Conservation (phyloP, 192 early-diverging fungal species). For the Gaertneriomyces sp. region DNA sequence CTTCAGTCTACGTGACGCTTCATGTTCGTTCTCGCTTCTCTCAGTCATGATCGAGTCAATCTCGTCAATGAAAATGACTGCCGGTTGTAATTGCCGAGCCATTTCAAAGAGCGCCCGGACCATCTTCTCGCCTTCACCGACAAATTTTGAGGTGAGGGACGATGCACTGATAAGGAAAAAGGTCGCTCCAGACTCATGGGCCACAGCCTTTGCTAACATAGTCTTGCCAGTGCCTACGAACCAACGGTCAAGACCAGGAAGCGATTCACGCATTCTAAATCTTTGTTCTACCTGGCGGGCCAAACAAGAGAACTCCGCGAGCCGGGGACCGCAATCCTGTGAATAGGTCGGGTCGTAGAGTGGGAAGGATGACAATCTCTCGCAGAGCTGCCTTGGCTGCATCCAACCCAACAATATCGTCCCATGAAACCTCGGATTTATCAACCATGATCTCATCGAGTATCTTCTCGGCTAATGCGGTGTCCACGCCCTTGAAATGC, state of each 20-base stretch:
- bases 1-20: conserved; percentile 52
- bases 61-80: conserved; percentile 58
- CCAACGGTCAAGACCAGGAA: neutral
- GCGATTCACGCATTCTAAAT: neutral
- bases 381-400: conserved; percentile 47
- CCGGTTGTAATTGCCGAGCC: conserved; percentile 49
- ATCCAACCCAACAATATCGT: conserved; percentile 52
- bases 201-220: conserved; percentile 57
- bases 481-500: conserved; percentile 30
- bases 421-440: conserved; percentile 43
- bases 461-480: conserved; percentile 43
- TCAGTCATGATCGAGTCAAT: conserved; percentile 54
- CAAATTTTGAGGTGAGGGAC: conserved; percentile 54
- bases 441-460: conserved; percentile 53
- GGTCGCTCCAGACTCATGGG: conserved; percentile 48
- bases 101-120: conserved; percentile 50
- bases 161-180: conserved; percentile 56
- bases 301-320: conserved; percentile 10
- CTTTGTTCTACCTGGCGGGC: neutral
- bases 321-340: conserved; percentile 52
- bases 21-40: conserved; percentile 50
- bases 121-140: conserved; percentile 59
- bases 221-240: conserved; percentile 52
- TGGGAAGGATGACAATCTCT: conserved; percentile 57
- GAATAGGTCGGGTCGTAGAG: conserved; percentile 54